A percentile compares a stretch with the other conserved stretches of the same genome.
phyloP scores from a whole-genome alignment of 495 filamentous ascomycete species.

The Penicillium desertorum region DNA sequence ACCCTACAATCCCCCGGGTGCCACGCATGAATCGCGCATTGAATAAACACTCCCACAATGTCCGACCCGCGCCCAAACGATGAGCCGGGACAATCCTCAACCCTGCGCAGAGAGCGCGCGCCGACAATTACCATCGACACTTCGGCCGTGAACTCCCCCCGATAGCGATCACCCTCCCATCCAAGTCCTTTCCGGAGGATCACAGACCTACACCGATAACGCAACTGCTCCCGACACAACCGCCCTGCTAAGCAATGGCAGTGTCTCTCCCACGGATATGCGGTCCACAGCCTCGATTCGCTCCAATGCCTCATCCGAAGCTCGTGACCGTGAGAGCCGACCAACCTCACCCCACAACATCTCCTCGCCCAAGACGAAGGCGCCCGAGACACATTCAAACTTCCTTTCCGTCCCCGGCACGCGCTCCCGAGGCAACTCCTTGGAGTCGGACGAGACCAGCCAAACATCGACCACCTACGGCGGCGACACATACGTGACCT shows the following conservation, averaged over 20 bases:
- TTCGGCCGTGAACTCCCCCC: constrained; percentile 56
- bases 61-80: constrained; percentile 31
- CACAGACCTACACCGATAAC: constrained; percentile 46
- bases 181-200: constrained; percentile 35
- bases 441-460: constrained; percentile 59
- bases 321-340: constrained; percentile 65
- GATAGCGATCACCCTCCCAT: constrained; percentile 27
- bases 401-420: constrained; percentile 62
- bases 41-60: constrained; percentile 30
- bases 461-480: constrained; percentile 52
- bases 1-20: not conserved
- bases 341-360: constrained; percentile 91
- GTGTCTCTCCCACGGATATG: constrained; percentile 57
- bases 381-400: constrained; percentile 51
- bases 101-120: constrained; percentile 47
- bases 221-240: constrained; percentile 42
- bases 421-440: constrained; percentile 63
- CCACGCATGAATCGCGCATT: constrained; percentile 20
- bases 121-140: constrained; percentile 79
- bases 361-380: constrained; percentile 64
- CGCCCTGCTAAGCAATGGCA: constrained; percentile 43
- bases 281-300: constrained; percentile 54
- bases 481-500: constrained; percentile 48
- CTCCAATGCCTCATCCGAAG: constrained; percentile 68
- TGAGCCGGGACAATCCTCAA: constrained; percentile 29